Base-by-base conservation (phyloP, 106 monocot species). In the Dendrobium nobile region DNA sequence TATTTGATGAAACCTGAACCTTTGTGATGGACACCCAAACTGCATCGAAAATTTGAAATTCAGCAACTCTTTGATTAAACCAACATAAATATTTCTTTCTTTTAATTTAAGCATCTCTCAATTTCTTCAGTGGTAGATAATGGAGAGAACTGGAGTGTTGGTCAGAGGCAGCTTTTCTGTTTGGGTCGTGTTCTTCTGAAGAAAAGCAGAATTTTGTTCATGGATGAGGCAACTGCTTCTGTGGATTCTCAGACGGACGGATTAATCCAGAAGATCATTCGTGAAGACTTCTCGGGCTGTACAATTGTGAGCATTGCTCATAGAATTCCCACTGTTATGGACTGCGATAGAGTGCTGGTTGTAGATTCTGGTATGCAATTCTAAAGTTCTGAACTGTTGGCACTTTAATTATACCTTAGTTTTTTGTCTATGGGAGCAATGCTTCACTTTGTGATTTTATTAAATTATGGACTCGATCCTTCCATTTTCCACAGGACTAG, bases 261-360 rank as follows among this genome's bases (percentile, higher is more conserved):
- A 20, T 55, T 92, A 67, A 92, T 92, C 75, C 92, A 92, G 58
- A 89, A 82, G 75, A 89, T 92, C 73, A 92, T 92, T 16, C 72
- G 89, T 31, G 87, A 92, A 77, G 92, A 92, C 75, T 92, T 92
- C 28, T 20, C 87, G 20, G 18, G 73, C 6, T 92, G 92, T 77
- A 89, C 89, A 33, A 92, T 89, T 31, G 86, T 92, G 67, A 92
- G 92, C 81, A 92, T 92, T 77, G 92, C 92, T 75, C 92, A 89
- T 78, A 89, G 92, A 67, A 92, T 92, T 86, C 92, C 89, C n/a
- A 89, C 92, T 43, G 92, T 88, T 11, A 92, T 92, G 92, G 92
- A 89, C 79, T 92, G 92, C 68, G 80, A 92, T 54, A 80, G 92
- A 78, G 92, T 92, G 41, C 72, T 92, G 27, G 92, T 92, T 42